Base-by-base conservation (phyloP, 1,284 basidiomycete genomes). In the Fomes fomentarius region DNA sequence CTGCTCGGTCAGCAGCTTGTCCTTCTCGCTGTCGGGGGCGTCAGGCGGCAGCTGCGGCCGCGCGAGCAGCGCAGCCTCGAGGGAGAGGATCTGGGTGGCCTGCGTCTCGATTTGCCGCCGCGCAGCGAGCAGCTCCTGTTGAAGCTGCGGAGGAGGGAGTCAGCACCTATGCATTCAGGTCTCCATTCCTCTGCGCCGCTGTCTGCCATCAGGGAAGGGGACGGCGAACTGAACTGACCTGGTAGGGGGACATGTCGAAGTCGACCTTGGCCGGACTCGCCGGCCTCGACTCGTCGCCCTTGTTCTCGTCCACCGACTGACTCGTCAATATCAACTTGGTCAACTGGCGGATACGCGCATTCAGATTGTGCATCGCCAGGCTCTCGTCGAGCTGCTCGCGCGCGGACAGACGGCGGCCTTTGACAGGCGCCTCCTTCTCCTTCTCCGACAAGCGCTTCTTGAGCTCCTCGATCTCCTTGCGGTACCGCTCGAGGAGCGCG, bases 401-500 rank as follows among this genome's bases (percentile, higher is more conserved):
- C 15, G 84, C 84, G 45, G 85, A 89, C 49, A 89, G 71, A 45
- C 88, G 76, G 47, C 87, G 76, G 41, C 74, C 76, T 54, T 78
- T 74, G 34, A 76, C 78, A 39, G 83, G 79, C 6, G 74, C 73
- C 6, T 76, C 76, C 10, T 80, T 79, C 69, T 93, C 90, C 43
- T 85, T 78, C 62, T 92, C 87, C 25, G 79, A 71, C 31, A 94
- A 74, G 31, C 89, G 75, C 7, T 69, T 74, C 73, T 85, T 90
- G 52, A 96, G 83, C 41, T 94, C 91, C 30, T 92, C 91, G 57
- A 96, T 96, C 73, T 96, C 93, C 66, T 89, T 89, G 62, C 91
- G 83, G 71, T 98, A 98, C 54, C 94, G 83, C 74, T 92, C 88
- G 56, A 98, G 91, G 25, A 98, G 79, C 0, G 94, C 94, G 62